A percentile compares a stretch with the other conserved stretches of the same genome.
Evolutionary conservation across 2,329 filamentous ascomycete species (phyloP).

Genomic region (Raffaelea albimanens): DNA sequence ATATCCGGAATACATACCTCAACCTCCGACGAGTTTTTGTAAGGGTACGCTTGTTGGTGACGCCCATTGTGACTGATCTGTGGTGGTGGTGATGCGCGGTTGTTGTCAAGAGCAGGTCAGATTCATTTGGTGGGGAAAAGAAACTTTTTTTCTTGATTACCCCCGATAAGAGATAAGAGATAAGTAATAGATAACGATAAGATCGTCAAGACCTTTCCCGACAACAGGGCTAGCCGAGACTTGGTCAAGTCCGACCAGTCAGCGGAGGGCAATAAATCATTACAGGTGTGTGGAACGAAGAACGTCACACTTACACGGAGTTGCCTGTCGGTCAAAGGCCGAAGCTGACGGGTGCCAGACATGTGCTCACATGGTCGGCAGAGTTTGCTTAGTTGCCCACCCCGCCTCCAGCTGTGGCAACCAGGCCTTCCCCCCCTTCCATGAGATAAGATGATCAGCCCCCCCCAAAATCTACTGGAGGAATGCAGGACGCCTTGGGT

Average conservation of each 20-base stretch:
- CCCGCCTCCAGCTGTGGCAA: background rate
- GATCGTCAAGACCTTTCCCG: background rate
- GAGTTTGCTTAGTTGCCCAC: background rate
- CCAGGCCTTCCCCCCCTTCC: background rate
- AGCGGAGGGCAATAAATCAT: background rate
- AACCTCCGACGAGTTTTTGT: conserved; percentile 66
- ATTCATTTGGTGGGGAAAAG: background rate
- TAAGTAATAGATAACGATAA: background rate
- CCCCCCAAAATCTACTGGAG: too few species aligned
- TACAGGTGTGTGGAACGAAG: background rate
- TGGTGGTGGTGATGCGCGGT: background rate
- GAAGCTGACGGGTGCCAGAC: too few species aligned
- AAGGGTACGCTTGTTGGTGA: conserved; percentile 55
- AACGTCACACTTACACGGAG: too few species aligned
- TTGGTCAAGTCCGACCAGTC: conserved; percentile 1
- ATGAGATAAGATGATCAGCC: background rate
- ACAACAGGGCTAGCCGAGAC: background rate
- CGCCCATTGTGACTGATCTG: conserved; percentile 48
- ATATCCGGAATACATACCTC: conserved; percentile 35
- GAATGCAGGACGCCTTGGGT: too few species aligned
- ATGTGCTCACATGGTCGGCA: too few species aligned
- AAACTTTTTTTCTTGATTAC: background rate
- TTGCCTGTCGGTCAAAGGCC: too few species aligned
- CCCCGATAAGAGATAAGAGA: background rate
- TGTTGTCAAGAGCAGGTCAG: too few species aligned